Evolutionary conservation across 139 green algal species (phyloP).

Genomic region (Chlamydomonas applanata): DNA sequence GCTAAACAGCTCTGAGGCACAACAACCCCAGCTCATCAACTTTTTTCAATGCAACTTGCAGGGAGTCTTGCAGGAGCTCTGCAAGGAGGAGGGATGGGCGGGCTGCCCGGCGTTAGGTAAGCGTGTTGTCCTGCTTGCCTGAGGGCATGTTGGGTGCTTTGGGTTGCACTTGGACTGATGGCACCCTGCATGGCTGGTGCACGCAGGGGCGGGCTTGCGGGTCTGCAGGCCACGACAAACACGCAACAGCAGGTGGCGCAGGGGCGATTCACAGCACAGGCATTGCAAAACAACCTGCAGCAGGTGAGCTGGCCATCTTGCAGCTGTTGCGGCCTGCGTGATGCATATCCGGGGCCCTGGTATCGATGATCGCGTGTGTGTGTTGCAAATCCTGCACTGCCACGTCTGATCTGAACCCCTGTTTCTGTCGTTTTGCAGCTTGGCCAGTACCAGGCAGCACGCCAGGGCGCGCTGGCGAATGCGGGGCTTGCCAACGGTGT

Average conservation of each 20-base stretch:
- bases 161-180: background rate
- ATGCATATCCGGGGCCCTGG: too few species aligned
- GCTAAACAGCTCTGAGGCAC: background rate
- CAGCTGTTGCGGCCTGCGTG: too few species aligned
- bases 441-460: conserved; percentile 5
- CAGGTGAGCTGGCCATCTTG: conserved; percentile 9
- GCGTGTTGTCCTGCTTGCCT: background rate
- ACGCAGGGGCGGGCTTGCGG: conserved; percentile 21
- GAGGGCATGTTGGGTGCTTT: too few species aligned
- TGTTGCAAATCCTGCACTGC: background rate
- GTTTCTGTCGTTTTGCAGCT: conserved; percentile 5
- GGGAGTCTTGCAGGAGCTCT: conserved; percentile 20
- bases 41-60: background rate
- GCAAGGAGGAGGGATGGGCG: conserved; percentile 27
- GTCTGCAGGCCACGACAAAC: conserved; percentile 13
- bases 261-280: conserved; percentile 25
- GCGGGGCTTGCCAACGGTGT: background rate
- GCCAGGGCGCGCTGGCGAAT: background rate
- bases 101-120: conserved; percentile 30
- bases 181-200: background rate
- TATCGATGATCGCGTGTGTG: background rate
- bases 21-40: background rate
- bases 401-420: background rate
- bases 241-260: conserved; percentile 27
- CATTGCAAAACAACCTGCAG: conserved; percentile 25